Evolutionary conservation across 345 rosid species (phyloP).

Genomic region (Aquilaria malaccensis): DNA sequence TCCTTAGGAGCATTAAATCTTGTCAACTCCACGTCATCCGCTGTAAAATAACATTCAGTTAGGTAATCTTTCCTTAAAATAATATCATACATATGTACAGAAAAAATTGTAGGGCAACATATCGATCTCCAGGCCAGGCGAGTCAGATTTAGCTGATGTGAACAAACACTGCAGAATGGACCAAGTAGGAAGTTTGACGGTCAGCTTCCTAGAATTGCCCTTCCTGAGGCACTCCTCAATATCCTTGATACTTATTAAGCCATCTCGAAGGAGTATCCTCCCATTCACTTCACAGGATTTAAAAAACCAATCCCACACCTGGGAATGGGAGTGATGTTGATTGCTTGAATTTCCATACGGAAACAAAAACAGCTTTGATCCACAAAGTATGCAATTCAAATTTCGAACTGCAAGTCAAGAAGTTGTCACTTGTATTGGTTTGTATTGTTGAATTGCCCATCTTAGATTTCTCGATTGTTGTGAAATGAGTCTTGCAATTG

Average conservation of each 20-base stretch:
- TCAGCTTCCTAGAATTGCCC: constrained; percentile 53
- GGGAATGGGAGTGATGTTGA: not conserved
- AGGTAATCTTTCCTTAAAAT: no score
- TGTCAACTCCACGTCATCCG: constrained; percentile 60
- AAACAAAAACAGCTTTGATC: constrained; percentile 1
- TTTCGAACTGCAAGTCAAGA: not conserved
- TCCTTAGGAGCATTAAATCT: constrained; percentile 54
- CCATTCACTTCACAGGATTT: constrained; percentile 81
- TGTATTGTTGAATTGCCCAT: constrained; percentile 48
- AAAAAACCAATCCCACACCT: constrained; percentile 95
- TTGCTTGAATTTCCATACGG: not conserved
- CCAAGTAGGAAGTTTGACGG: constrained; percentile 63
- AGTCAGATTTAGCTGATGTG: constrained; percentile 54
- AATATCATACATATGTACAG: no score
- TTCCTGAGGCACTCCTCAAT: constrained; percentile 52
- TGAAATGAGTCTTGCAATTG: constrained; percentile 33
- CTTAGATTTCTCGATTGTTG: constrained; percentile 52
- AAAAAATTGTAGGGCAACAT: constrained; percentile 14
- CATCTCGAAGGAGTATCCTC: constrained; percentile 50
- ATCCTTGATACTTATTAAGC: constrained; percentile 52
- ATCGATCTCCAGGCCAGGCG: constrained; percentile 64
- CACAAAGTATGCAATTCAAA: not conserved
- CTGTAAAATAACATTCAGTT: constrained; percentile 18
- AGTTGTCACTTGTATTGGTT: constrained; percentile 53
- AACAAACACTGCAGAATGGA: constrained; percentile 67